Evolutionary conservation across 805 yeast genomes (phyloP), one percentile per base, ranked within the genome.

Genomic region (Tetrapisispora taiwanensis): DNA sequence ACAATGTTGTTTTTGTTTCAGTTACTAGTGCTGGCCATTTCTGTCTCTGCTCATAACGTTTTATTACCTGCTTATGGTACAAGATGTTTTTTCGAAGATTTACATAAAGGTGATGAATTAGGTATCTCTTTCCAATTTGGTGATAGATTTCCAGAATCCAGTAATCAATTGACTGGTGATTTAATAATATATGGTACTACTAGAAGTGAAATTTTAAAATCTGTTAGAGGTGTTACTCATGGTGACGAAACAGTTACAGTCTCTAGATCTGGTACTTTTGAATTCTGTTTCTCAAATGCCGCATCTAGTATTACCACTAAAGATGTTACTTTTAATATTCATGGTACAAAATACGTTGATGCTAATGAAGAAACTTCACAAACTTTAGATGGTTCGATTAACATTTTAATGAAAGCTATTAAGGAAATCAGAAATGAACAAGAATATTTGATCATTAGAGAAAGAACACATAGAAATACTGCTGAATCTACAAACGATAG

Each of bases 401-500:
- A 79, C 63, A 76, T 79, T 60, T 72, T 90, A 57, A 69, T 79
- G 52, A 83, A 84, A 50, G 71, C 85, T 53, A 81, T 94, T 33
- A 78, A 78, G 55, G 95, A 87, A 55, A 88, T 92, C 48, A 84
- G 84, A 68, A 90, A 88, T 55, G 98, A 92, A 68, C 94, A 71
- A 52, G 77, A 85, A 55, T 92, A 92, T 67, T 81, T 92, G 55
- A 94, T 89, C 39, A 88, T 90, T 48, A 81, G 98, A 68, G 98
- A 90, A 69, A 83, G 97, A 70, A 84, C 94, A 14, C 98, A 90
- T 66, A 84, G 98, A 76, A 92, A 90, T 69, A 90, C 98, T 9
- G 97, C 98, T 6, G 98, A 90, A 69, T 84, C 95, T 20, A 90
- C 98, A 38, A 90, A 90, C 67, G 82, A 92, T 44, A 79, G 98